phyloP scores from a whole-genome alignment of 169 alveolate species.

The Plasmodium chabaudi region DNA sequence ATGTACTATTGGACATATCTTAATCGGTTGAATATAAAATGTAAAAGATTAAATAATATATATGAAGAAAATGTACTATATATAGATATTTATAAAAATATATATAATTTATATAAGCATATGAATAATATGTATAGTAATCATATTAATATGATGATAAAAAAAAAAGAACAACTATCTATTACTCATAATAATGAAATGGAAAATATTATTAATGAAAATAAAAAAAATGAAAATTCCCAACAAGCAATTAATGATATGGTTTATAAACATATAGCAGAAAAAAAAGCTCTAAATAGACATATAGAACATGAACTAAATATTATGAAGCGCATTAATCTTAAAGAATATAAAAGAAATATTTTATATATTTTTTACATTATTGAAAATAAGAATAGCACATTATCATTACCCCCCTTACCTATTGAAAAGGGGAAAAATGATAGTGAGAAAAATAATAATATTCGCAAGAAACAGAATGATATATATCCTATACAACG shows the following conservation, averaged over 20 bases:
- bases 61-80: conserved; percentile 13
- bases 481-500: not conserved
- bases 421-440: conserved; percentile 31
- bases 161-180: conserved; percentile 48
- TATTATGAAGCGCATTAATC: conserved; percentile 30
- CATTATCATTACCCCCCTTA: conserved; percentile 61
- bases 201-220: conserved; percentile 59
- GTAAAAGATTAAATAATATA: conserved; percentile 3
- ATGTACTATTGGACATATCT: conserved; percentile 57
- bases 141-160: conserved; percentile 21
- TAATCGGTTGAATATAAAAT: conserved; percentile 20
- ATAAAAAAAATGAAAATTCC: conserved; percentile 14
- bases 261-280: conserved; percentile 73
- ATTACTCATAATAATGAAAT: conserved; percentile 73
- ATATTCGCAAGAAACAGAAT: not conserved
- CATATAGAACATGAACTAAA: conserved; percentile 65
- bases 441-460: not conserved
- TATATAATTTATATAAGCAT: conserved; percentile 27
- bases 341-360: conserved; percentile 54
- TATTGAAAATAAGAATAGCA: conserved; percentile 11
- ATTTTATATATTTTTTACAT: conserved; percentile 66
- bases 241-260: conserved; percentile 29
- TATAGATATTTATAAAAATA: conserved; percentile 42
- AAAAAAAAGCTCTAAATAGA: conserved; percentile 61
- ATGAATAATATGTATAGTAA: conserved; percentile 39